phyloP scores from a whole-genome alignment of 2,329 filamentous ascomycete species.

The Colletotrichum sp. region DNA sequence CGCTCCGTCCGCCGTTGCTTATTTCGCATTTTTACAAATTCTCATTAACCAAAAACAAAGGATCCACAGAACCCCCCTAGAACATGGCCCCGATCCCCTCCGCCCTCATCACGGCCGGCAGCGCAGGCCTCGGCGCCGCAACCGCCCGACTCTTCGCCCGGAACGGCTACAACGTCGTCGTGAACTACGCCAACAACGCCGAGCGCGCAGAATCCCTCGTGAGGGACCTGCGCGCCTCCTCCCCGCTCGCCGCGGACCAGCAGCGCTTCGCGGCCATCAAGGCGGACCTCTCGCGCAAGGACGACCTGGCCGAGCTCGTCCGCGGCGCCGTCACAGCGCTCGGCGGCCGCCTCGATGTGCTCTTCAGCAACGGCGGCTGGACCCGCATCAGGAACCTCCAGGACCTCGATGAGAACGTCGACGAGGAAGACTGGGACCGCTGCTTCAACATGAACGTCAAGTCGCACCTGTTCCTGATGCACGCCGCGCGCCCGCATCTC shows the following conservation, averaged over 20 bases:
- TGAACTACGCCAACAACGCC: conserved; percentile 68
- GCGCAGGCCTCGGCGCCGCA: conserved; percentile 66
- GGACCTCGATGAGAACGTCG: conserved; percentile 52
- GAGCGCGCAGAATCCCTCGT: conserved; percentile 60
- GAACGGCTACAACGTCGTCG: conserved; percentile 66
- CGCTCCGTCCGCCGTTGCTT: background rate
- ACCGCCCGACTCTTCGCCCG: conserved; percentile 65
- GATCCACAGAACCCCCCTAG: background rate
- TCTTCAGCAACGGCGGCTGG: conserved; percentile 77
- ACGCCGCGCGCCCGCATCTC: conserved; percentile 45
- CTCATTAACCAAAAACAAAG: background rate
- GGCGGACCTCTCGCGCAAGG: conserved; percentile 68
- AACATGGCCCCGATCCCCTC: background rate
- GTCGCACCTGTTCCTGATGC: conserved; percentile 51
- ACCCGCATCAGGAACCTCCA: conserved; percentile 49
- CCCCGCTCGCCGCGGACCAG: conserved; percentile 28
- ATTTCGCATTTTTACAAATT: background rate
- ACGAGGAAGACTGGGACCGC: conserved; percentile 51
- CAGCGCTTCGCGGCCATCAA: conserved; percentile 57
- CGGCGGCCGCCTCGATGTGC: conserved; percentile 69
- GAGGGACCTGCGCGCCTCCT: conserved; percentile 47
- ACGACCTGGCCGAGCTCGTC: conserved; percentile 65
- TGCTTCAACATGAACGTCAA: conserved; percentile 58
- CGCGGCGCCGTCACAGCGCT: conserved; percentile 62
- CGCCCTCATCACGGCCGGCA: conserved; percentile 40